Percentiles rank a stretch among this genome's conserved stretches.
Evolutionary conservation across 352 stramenopile species (phyloP).

Genomic region (Lagenidium sp.): DNA sequence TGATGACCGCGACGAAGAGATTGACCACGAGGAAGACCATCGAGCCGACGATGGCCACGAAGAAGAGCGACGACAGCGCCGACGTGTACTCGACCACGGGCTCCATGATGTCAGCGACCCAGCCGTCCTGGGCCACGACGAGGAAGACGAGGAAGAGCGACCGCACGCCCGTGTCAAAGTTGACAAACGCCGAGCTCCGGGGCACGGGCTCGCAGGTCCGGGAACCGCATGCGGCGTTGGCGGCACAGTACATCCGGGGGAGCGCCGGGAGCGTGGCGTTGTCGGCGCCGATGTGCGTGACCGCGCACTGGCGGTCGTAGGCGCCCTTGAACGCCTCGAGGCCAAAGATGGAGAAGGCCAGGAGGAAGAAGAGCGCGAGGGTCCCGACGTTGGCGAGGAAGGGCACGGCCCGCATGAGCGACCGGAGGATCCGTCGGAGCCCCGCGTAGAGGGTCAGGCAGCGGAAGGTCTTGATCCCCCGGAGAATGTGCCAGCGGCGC

Average conservation of each 20-base stretch:
- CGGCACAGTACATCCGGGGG: constrained; percentile 39
- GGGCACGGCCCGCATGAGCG: constrained; percentile 49
- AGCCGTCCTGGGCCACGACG: constrained; percentile 70
- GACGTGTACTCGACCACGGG: constrained; percentile 59
- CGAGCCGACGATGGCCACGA: constrained; percentile 55
- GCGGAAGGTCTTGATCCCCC: constrained; percentile 57
- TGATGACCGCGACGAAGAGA: constrained; percentile 77
- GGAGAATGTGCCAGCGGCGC: constrained; percentile 34
- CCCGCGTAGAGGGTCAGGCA: constrained; percentile 56
- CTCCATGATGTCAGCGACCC: constrained; percentile 73
- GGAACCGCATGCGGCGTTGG: constrained; percentile 24
- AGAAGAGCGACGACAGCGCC: constrained; percentile 45
- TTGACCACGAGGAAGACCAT: constrained; percentile 83
- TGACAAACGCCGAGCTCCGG: constrained; percentile 37
- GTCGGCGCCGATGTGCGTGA: neutral
- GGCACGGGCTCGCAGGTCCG: constrained; percentile 15
- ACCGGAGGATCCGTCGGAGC: constrained; percentile 55
- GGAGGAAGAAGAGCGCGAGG: constrained; percentile 61
- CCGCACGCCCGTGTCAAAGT: constrained; percentile 65
- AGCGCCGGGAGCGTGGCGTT: constrained; percentile 18
- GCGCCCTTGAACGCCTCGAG: constrained; percentile 52
- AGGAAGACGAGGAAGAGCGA: constrained; percentile 73
- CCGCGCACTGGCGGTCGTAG: constrained; percentile 42
- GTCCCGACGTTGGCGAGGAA: constrained; percentile 71
- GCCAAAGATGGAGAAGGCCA: constrained; percentile 72